Conservation (phyloP, 768 basidiomycete genomes). For the Leccinum sublutescens region DNA sequence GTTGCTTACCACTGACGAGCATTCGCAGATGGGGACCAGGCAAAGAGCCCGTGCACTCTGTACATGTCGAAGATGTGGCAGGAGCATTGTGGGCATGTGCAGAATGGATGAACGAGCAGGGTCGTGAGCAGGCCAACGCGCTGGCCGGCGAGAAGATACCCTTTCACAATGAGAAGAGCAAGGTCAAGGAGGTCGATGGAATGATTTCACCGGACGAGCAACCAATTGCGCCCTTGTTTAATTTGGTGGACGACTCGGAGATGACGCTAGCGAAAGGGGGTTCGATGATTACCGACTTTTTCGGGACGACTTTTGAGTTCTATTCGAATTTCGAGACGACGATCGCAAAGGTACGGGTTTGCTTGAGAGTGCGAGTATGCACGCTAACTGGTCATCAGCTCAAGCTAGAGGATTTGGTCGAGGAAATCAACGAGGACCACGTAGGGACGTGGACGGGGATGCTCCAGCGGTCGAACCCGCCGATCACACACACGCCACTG, state of each 20-base stretch:
- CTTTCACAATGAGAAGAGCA: slow-evolving; percentile 62
- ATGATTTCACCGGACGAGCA: slow-evolving; percentile 55
- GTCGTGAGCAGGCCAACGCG: slow-evolving; percentile 61
- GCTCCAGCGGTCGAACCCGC: slow-evolving; percentile 67
- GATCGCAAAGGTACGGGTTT: slow-evolving; percentile 53
- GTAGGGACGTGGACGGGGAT: slow-evolving; percentile 82
- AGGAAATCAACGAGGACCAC: slow-evolving; percentile 85
- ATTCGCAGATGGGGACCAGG: slow-evolving; percentile 72
- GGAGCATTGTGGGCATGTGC: slow-evolving; percentile 75
- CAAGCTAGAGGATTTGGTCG: slow-evolving; percentile 64
- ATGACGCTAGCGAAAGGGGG: slow-evolving; percentile 67
- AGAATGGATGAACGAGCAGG: slow-evolving; percentile 66
- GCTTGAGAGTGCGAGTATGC: neutral
- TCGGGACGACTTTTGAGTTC: slow-evolving; percentile 80
- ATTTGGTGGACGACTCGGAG: slow-evolving; percentile 78
- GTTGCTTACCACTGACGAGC: slow-evolving; percentile 8
- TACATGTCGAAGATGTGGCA: slow-evolving; percentile 80
- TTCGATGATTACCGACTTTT: slow-evolving; percentile 63
- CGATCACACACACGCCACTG: slow-evolving; percentile 67
- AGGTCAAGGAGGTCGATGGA: slow-evolving; percentile 61
- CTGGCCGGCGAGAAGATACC: slow-evolving; percentile 43
- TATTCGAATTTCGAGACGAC: slow-evolving; percentile 69
- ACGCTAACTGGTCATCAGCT: slow-evolving; percentile 39
- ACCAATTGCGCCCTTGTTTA: slow-evolving; percentile 76
- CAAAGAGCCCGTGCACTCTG: slow-evolving; percentile 68